Evolutionary conservation across 2,329 filamentous ascomycete species (phyloP).

Genomic region (Aspergillus neoniger): DNA sequence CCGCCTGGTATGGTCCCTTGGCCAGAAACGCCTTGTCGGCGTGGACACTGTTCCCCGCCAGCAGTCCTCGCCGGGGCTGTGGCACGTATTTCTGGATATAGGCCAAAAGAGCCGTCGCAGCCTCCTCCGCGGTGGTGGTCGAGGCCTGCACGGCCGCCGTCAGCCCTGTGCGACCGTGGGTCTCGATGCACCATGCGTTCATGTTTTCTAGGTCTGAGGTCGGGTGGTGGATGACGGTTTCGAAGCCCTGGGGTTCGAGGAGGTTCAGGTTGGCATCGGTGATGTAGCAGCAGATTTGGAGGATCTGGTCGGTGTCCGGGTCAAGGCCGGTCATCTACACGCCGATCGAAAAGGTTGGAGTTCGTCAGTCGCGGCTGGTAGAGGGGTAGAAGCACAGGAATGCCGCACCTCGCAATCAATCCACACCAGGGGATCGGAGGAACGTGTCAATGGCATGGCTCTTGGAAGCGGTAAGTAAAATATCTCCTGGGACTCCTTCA

Average conservation of each 20-base stretch:
- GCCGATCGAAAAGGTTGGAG: background rate
- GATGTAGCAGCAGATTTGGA: conserved; percentile 90
- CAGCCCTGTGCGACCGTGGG: conserved; percentile 79
- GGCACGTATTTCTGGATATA: conserved; percentile 78
- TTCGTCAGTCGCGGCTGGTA: background rate
- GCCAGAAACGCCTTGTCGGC: conserved; percentile 81
- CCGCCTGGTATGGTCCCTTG: conserved; percentile 69
- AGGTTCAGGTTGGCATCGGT: conserved; percentile 78
- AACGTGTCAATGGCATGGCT: conserved; percentile 49
- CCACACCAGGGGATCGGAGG: conserved; percentile 74
- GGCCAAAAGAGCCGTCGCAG: conserved; percentile 69
- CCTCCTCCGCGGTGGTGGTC: conserved; percentile 68
- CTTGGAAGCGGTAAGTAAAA: background rate
- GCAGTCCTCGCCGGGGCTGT: conserved; percentile 64
- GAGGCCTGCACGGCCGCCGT: conserved; percentile 75
- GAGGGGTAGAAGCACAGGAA: background rate
- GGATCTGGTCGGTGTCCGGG: conserved; percentile 75
- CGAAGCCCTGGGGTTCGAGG: conserved; percentile 75
- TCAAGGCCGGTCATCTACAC: conserved; percentile 87
- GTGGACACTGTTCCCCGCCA: conserved; percentile 93
- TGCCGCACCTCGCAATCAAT: conserved; percentile 70
- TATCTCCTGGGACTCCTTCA: background rate
- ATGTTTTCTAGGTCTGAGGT: conserved; percentile 72
- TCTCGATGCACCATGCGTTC: conserved; percentile 84
- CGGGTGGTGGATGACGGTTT: conserved; percentile 74